These are phyloP conservation scores for Tripterygium wilfordii DNA, from an alignment of 177 flowering plant species.

Conservation along the genomic window DNA sequence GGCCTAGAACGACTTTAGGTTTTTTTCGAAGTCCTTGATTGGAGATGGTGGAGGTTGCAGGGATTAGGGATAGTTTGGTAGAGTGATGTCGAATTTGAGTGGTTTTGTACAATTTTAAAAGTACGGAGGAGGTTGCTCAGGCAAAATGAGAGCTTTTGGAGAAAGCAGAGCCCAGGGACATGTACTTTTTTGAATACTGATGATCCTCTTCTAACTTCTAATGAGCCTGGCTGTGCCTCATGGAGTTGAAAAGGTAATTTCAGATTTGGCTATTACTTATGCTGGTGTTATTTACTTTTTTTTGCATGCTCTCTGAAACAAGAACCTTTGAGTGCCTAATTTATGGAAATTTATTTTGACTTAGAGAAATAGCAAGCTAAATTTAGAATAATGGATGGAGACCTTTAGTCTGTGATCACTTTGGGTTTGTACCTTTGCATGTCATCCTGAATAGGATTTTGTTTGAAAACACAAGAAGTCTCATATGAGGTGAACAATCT, in stretches of 20 bases:
- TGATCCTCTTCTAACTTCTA: constrained; percentile 35
- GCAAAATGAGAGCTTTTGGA: constrained; percentile 31
- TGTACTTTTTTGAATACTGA: constrained; percentile 33
- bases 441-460: constrained; percentile 13
- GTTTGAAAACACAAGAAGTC: constrained; percentile 12
- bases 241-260: constrained; percentile 26
- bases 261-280: not conserved
- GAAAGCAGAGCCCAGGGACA: constrained; percentile 25
- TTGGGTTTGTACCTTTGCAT: constrained; percentile 9
- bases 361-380: no score
- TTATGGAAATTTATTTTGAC: no score
- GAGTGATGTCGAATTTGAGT: constrained; percentile 32
- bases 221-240: constrained; percentile 23
- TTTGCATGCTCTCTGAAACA: no score
- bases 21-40: no score
- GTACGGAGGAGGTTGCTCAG: constrained; percentile 24
- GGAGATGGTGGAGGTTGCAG: constrained; percentile 33
- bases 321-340: no score
- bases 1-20: no score
- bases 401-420: no score
- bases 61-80: no score
- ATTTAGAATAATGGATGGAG: no score
- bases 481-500: not conserved
- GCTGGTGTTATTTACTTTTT: no score
- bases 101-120: constrained; percentile 22